These are phyloP conservation scores for Pestalotiopsis fici DNA, from an alignment of 2,329 filamentous ascomycete genomes.

Conservation along the genomic window DNA sequence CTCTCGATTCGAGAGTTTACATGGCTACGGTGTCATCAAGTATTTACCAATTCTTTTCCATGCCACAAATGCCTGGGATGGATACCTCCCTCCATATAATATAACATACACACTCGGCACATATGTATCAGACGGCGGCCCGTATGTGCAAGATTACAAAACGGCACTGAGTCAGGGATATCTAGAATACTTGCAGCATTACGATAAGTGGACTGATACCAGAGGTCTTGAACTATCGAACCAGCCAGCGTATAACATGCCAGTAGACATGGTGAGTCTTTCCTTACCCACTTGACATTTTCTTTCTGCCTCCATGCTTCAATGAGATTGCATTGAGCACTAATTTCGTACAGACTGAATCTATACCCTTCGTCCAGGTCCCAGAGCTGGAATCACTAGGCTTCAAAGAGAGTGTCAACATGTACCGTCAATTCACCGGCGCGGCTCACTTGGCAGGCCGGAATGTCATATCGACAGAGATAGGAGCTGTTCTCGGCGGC, in stretches of 20 bases:
- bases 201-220: slow-evolving; percentile 15
- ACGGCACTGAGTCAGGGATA: slow-evolving; percentile 20
- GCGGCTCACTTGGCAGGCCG: slow-evolving; percentile 20
- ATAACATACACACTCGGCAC: slow-evolving; percentile 17
- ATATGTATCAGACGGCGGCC: slow-evolving; percentile 11
- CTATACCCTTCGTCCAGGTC: slow-evolving; percentile 15
- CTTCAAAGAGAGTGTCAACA: slow-evolving; percentile 22
- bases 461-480: slow-evolving; percentile 23
- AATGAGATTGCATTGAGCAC: neutral
- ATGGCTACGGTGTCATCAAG: slow-evolving; percentile 17
- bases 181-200: slow-evolving; percentile 15
- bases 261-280: slow-evolving; percentile 21
- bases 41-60: slow-evolving; percentile 24
- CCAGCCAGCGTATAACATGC: slow-evolving; percentile 27
- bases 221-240: slow-evolving; percentile 18
- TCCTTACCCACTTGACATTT: neutral
- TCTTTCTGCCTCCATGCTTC: neutral
- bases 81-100: slow-evolving; percentile 20
- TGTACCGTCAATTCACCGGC: slow-evolving; percentile 23
- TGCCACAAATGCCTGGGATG: slow-evolving; percentile 18
- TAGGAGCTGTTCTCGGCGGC: slow-evolving; percentile 15
- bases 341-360: slow-evolving; percentile 7
- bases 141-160: slow-evolving; percentile 23
- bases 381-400: slow-evolving; percentile 25
- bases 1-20: slow-evolving; percentile 14